Conservation (phyloP, 1,139 yeast genomes). For the Wickerhamomyces sp. region DNA sequence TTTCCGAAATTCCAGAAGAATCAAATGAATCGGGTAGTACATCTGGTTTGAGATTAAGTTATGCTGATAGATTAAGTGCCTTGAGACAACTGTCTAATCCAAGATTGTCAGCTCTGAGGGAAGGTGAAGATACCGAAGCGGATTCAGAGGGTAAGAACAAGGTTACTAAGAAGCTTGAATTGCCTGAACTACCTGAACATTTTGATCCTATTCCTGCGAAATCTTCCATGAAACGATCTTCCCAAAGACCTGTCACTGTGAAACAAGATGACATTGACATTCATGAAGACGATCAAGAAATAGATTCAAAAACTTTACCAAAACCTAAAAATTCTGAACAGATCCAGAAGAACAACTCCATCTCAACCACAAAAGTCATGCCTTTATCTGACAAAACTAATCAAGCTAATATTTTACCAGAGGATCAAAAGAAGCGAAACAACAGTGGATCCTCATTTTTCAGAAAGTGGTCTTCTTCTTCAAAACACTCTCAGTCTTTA, state of each 20-base stretch:
- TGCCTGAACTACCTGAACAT: slow-evolving; percentile 23
- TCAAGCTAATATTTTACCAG: background rate
- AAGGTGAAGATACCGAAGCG: slow-evolving; percentile 10
- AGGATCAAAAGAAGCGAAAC: slow-evolving; percentile 14
- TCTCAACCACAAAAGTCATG: slow-evolving; percentile 17
- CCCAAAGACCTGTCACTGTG: background rate
- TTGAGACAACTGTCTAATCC: slow-evolving; percentile 5
- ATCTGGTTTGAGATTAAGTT: slow-evolving; percentile 20
- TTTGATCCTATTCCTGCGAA: slow-evolving; percentile 7
- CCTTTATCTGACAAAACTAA: slow-evolving; percentile 20
- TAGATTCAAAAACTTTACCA: slow-evolving; percentile 10
- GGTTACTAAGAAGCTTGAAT: slow-evolving; percentile 9
- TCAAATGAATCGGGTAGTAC: slow-evolving; percentile 2
- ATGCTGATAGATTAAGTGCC: slow-evolving; percentile 24
- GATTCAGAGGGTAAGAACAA: background rate
- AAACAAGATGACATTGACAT: slow-evolving; percentile 1
- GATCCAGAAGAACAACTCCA: slow-evolving; percentile 9
- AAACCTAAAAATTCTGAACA: slow-evolving; percentile 22
- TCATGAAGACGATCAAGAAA: slow-evolving; percentile 6
- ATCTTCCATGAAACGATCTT: background rate
- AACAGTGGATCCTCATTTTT: slow-evolving; percentile 36
- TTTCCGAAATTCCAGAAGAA: slow-evolving; percentile 28
- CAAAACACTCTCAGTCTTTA: slow-evolving; percentile 40
- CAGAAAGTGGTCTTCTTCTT: slow-evolving; percentile 50
- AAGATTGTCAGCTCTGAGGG: slow-evolving; percentile 31